Evolutionary conservation across 768 basidiomycete genomes (phyloP).

Genomic region (Xerocomus potaroensis): DNA sequence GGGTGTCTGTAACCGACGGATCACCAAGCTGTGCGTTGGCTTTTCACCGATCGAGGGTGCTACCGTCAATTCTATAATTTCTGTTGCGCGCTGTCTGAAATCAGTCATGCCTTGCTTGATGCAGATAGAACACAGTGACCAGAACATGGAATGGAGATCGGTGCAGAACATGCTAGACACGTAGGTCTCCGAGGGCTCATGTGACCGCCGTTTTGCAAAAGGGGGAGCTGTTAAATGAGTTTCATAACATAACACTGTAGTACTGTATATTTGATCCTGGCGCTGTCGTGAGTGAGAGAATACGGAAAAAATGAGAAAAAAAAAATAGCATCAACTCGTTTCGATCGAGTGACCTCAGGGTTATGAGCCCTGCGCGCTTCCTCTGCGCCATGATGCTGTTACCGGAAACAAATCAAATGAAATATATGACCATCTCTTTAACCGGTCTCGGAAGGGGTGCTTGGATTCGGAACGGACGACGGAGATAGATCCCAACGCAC

Average conservation of each 20-base stretch:
- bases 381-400: slow-evolving; percentile 45
- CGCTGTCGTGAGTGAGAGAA: too few relatives aligned
- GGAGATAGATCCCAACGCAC: not conserved
- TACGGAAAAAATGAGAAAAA: too few relatives aligned
- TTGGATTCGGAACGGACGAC: too few relatives aligned
- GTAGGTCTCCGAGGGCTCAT: too few relatives aligned
- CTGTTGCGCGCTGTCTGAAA: slow-evolving; percentile 10
- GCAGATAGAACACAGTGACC: not conserved
- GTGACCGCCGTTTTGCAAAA: too few relatives aligned
- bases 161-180: slow-evolving; percentile 8
- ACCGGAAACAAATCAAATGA: too few relatives aligned
- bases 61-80: not conserved
- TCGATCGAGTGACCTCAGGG: slow-evolving; percentile 48
- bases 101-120: slow-evolving; percentile 12
- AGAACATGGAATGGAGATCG: slow-evolving; percentile 2
- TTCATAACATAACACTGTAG: too few relatives aligned
- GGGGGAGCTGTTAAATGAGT: too few relatives aligned
- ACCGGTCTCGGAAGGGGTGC: not conserved
- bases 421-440: not conserved
- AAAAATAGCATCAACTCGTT: slow-evolving; percentile 37
- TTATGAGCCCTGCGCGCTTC: slow-evolving; percentile 48
- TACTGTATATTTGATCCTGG: too few relatives aligned
- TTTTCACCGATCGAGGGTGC: slow-evolving; percentile 13
- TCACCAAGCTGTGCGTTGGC: slow-evolving; percentile 14
- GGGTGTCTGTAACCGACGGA: slow-evolving; percentile 6